Percentiles rank a stretch among this genome's conserved stretches.
Evolutionary conservation across 1,284 basidiomycete genomes (phyloP).

Genomic region (Cryptococcus hybrid): DNA sequence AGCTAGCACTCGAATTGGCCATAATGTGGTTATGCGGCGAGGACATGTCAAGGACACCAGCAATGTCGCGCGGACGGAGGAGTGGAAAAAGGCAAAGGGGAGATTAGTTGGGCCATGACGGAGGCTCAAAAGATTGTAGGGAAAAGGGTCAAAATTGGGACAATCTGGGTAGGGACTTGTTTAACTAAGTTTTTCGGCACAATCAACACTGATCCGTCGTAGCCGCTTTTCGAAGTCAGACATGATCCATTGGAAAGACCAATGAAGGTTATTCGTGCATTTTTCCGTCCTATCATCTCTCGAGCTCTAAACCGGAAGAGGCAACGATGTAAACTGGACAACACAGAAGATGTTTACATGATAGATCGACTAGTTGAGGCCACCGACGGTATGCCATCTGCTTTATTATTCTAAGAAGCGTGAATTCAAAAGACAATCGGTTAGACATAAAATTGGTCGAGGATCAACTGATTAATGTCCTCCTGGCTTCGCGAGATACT

Average conservation of each 20-base stretch:
- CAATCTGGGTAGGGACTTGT: slow-evolving; percentile 31
- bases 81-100: slow-evolving; percentile 18
- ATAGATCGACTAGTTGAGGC: slow-evolving; percentile 35
- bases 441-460: slow-evolving; percentile 35
- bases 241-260: slow-evolving; percentile 28
- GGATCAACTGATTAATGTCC: slow-evolving; percentile 45
- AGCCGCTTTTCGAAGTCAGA: slow-evolving; percentile 36
- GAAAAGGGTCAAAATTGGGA: slow-evolving; percentile 37
- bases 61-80: slow-evolving; percentile 1
- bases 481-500: slow-evolving; percentile 45
- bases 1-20: slow-evolving; percentile 30
- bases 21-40: slow-evolving; percentile 36
- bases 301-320: slow-evolving; percentile 14
- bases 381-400: slow-evolving; percentile 26
- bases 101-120: slow-evolving; percentile 26
- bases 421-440: neutral
- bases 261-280: slow-evolving; percentile 27
- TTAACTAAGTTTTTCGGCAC: too few species aligned
- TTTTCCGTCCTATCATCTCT: slow-evolving; percentile 31
- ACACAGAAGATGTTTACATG: slow-evolving; percentile 6
- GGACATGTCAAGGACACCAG: slow-evolving; percentile 4
- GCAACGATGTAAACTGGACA: neutral
- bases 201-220: neutral
- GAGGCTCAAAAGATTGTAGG: slow-evolving; percentile 31
- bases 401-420: neutral